Evolutionary conservation across 2,329 filamentous ascomycete species (phyloP), one percentile per base, ranked within the genome.

Genomic region (Colletotrichum sp.): DNA sequence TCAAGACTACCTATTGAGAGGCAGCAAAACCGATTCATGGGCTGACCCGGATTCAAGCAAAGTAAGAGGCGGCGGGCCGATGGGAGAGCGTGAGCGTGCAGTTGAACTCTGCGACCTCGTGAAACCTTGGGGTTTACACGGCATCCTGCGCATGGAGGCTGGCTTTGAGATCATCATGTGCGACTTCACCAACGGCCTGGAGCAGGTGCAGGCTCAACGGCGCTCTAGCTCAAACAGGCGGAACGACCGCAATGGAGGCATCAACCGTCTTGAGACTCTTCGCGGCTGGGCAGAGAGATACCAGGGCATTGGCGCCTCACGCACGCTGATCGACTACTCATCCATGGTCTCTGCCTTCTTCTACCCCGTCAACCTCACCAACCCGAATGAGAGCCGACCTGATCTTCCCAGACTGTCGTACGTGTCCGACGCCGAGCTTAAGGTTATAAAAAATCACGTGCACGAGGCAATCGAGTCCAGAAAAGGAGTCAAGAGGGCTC

Each of bases 141-240:
- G 89, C 0, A 84, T 93, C 21, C 79, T 93, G 3, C 86, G 91
- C 13, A 91, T 91, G 86, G 91, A 93, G 77, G 86, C 86, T 9
- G 91, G 91, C 0, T 92, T 93, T 72, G 91, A 93, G 79, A 86
- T 93, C 69, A 92, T 93, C 68, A 82, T 91, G 18, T 93, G 91
- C 78, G 82, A 89, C 54, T 93, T 93, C 62, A 75, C 78, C 5
- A 75, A 83, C 7, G 83, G 83, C 1, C 77, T 87, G 15, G 78
- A 80, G 43, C 75, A 82, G 24, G 51, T 84, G 1, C 77, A 77
- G 21, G 76, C 79, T 4, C 63, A 76, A 66, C 78, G 70, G 55
- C 76, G 76, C 27, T 78, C 80, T 29, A 47, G 47, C n/a, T 24
- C 29, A 27, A 38, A 29, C n/a, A 5, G 31, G 15, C 43, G 33